Evolutionary conservation across 2,329 filamentous ascomycete genomes (phyloP), one percentile per base, ranked within the genome.

Genomic region (Calonectria multiphialidica): DNA sequence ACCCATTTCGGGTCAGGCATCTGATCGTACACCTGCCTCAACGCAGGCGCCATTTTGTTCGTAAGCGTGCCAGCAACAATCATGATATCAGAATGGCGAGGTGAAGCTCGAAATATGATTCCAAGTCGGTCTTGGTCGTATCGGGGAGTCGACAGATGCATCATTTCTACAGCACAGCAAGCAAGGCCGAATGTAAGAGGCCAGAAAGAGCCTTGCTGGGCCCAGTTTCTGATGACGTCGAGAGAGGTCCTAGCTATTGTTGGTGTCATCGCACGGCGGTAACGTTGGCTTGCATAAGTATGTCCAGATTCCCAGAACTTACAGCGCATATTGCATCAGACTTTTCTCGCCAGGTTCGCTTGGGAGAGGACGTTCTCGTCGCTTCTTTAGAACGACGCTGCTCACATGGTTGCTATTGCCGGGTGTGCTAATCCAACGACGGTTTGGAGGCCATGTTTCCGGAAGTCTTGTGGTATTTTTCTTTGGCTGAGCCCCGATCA

Each of bases 61-160:
- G 89, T 91, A 30, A 93, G 84, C 1, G 91, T 93, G 21, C 91
- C 91, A 2, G 91, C 90, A 0, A 93, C 90, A 66, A 92, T 91
- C 89, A 93, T 91, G 18, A 92, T 89, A 78, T 93, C 91, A n/a
- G 89, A 87, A 77, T 93, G 91, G 59, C 91, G 87, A 0, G 91
- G 91, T 0, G 90, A 92, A 21, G 91, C 91, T 66, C 91, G 89
- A 83, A 93, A 93, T 79, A 93, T 92, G 73, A 92, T 92, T 50
- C 91, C 91, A 16, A 92, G 84, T 18, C 90, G 87, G 81, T 92
- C 90, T 76, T 92, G 90, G 71, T 92, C 90, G 83, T 92, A 92
- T 16, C 90, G 86, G 3, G 90, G 90, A 76, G 90, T 90, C 1
- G 90, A 91, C 3, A 88, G 83, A 73, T 90, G 89, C 90, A 92